A percentile compares a stretch with the other conserved stretches of the same genome.
Conservation (phyloP, 345 rosid species). For the Eucalyptus cladocalyx region DNA sequence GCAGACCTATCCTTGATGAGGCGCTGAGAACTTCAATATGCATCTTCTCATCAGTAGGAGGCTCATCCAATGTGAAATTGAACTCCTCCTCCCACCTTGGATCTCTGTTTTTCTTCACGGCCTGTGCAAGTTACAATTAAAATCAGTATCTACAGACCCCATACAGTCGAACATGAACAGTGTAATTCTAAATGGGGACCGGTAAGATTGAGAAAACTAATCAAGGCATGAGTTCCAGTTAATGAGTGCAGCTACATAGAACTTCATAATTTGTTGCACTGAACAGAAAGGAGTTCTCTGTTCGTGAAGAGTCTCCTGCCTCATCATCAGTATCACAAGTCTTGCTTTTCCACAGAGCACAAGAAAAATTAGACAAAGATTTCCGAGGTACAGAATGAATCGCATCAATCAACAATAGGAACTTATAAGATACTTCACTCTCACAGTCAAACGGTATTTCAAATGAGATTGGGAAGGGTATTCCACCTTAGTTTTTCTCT, state of each 20-base stretch:
- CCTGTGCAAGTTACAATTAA: constrained; percentile 13
- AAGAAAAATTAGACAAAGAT: background rate
- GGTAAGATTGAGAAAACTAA: background rate
- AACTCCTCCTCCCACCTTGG: constrained; percentile 97
- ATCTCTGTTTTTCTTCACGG: constrained; percentile 79
- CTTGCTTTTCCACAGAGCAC: background rate
- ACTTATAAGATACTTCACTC: background rate
- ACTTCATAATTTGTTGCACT: background rate
- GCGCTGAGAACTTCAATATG: constrained; percentile 77
- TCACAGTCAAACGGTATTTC: background rate
- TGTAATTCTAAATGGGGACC: background rate
- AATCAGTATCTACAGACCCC: background rate
- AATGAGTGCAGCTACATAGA: background rate
- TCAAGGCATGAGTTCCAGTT: background rate
- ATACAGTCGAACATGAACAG: background rate
- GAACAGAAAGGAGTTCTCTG: background rate
- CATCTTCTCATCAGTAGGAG: constrained; percentile 58
- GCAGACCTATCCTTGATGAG: constrained; percentile 72
- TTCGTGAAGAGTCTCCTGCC: background rate
- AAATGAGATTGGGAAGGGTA: background rate
- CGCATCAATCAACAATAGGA: background rate
- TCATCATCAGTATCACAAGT: background rate
- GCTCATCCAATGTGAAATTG: constrained; percentile 60
- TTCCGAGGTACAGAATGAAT: background rate
- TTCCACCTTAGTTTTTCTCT: constrained; percentile 66